Evolutionary conservation across 352 stramenopile species (phyloP).

Genomic region (Globisporangium solare): DNA sequence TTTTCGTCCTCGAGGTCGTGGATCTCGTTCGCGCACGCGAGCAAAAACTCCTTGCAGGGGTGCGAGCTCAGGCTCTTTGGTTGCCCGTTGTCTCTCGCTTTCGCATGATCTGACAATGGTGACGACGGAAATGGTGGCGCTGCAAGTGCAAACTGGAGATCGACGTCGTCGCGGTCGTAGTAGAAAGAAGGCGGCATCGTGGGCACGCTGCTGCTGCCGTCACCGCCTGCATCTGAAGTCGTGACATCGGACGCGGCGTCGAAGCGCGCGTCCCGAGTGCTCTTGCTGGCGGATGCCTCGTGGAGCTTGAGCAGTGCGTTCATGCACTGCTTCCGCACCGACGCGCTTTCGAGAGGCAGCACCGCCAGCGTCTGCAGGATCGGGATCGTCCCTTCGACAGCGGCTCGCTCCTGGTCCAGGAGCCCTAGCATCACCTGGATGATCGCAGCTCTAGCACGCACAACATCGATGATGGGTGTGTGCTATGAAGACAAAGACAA

Average conservation of each 20-base stretch:
- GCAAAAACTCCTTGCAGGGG: conserved; percentile 64
- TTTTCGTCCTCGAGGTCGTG: conserved; percentile 70
- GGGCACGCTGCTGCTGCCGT: background rate
- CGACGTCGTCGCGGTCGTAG: conserved; percentile 11
- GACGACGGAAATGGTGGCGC: conserved; percentile 5
- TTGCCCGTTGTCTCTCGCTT: conserved; percentile 32
- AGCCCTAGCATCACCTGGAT: conserved; percentile 50
- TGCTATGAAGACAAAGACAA: background rate
- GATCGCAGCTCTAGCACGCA: conserved; percentile 31
- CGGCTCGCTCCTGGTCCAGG: conserved; percentile 49
- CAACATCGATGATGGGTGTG: background rate
- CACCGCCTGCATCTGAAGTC: conserved; percentile 9
- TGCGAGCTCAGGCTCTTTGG: conserved; percentile 40
- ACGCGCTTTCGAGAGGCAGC: conserved; percentile 37
- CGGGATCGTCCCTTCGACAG: conserved; percentile 38
- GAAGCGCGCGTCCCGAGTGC: conserved; percentile 1
- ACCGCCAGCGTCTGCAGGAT: conserved; percentile 37
- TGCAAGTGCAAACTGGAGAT: background rate
- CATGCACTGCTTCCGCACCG: conserved; percentile 34
- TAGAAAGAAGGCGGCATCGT: conserved; percentile 13
- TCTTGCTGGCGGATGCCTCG: background rate
- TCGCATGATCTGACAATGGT: no score
- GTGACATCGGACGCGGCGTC: conserved; percentile 13
- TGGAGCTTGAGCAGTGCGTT: conserved; percentile 33
- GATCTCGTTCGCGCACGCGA: conserved; percentile 78